These are phyloP conservation scores for Scleromitrula shiraiana DNA, from an alignment of 2,329 filamentous ascomycete genomes.

Conservation along the genomic window DNA sequence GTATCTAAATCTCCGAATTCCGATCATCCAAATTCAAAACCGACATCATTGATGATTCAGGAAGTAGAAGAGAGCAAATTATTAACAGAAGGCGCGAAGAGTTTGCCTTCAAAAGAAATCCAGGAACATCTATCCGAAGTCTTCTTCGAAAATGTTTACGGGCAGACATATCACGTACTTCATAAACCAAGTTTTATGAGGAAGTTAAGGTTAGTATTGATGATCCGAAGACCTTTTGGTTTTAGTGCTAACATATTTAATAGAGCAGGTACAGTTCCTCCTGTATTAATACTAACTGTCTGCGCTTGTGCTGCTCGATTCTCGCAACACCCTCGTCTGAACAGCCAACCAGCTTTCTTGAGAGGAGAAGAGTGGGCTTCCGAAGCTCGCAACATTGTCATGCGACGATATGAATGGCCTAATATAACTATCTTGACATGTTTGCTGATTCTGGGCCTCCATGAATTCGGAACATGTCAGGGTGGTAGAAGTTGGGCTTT, in stretches of 20 bases:
- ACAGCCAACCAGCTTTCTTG: conserved; percentile 65
- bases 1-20: conserved; percentile 42
- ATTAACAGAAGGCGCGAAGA: conserved; percentile 72
- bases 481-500: conserved; percentile 94
- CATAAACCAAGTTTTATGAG: conserved; percentile 98
- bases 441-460: conserved; percentile 77
- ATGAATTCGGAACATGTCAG: conserved; percentile 96
- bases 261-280: conserved; percentile 71
- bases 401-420: conserved; percentile 83
- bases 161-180: conserved; percentile 86
- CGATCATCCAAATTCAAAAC: conserved; percentile 33
- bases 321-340: conserved; percentile 77
- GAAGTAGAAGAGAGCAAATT: conserved; percentile 69
- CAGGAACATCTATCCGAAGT: conserved; percentile 91
- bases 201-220: conserved; percentile 57
- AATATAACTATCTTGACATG: conserved; percentile 95
- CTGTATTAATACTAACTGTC: conserved; percentile 85
- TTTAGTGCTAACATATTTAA: conserved; percentile 11
- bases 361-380: conserved; percentile 88
- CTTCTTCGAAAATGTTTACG: conserved; percentile 93
- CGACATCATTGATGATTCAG: conserved; percentile 48
- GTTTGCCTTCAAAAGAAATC: conserved; percentile 74
- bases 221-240: not conserved
- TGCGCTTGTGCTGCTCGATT: conserved; percentile 95
- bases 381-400: conserved; percentile 77